These are phyloP conservation scores for Tubosaeta brunneosetosa DNA, from an alignment of 768 basidiomycete genomes.

Conservation along the genomic window DNA sequence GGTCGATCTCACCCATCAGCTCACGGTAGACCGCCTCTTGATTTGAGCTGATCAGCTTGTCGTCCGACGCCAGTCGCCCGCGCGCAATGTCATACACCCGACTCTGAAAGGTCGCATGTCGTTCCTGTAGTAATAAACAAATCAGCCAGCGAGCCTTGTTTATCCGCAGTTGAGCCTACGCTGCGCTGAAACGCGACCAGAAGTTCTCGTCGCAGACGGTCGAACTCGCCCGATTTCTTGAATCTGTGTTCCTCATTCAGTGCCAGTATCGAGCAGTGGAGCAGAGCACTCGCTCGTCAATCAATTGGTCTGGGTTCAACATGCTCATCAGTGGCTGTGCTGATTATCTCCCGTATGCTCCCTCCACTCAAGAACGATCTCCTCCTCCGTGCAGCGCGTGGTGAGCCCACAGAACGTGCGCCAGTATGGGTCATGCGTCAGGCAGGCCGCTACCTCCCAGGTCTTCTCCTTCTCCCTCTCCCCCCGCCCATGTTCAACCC, in stretches of 20 bases:
- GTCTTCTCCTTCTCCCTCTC: constrained; percentile 37
- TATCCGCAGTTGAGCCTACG: constrained; percentile 30
- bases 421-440: constrained; percentile 99
- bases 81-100: constrained; percentile 60
- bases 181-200: constrained; percentile 56
- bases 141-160: neutral
- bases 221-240: constrained; percentile 78
- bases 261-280: neutral
- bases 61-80: constrained; percentile 50
- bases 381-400: constrained; percentile 80
- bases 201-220: constrained; percentile 63
- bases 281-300: constrained; percentile 52
- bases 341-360: constrained; percentile 34
- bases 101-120: constrained; percentile 46
- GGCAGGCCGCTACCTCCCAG: constrained; percentile 93
- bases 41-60: constrained; percentile 47
- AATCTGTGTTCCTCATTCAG: constrained; percentile 44
- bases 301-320: constrained; percentile 54
- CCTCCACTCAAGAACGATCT: constrained; percentile 84
- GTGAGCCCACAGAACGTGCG: constrained; percentile 85
- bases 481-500: neutral
- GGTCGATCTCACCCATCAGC: constrained; percentile 67
- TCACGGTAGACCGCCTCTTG: constrained; percentile 55
- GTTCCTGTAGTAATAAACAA: constrained; percentile 12
- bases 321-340: constrained; percentile 36